Percentiles rank a stretch among this genome's conserved stretches.
These are phyloP conservation scores for Xerocomus potaroensis DNA, from an alignment of 768 basidiomycete genomes.

Conservation along the genomic window DNA sequence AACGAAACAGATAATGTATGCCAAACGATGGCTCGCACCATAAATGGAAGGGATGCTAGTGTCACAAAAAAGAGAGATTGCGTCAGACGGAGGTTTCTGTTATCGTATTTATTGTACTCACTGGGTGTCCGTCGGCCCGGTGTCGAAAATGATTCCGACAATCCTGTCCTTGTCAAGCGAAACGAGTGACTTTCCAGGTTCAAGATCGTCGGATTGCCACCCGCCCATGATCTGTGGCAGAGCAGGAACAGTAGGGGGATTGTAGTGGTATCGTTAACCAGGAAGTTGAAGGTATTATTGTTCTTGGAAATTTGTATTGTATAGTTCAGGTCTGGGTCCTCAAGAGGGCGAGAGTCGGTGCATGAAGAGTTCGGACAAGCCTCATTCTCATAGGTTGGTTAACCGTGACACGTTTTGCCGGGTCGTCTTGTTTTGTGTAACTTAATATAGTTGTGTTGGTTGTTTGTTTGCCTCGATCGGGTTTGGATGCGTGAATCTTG, in stretches of 20 bases:
- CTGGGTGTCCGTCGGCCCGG: constrained; percentile 1
- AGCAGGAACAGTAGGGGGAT: constrained; percentile 12
- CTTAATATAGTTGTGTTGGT: constrained; percentile 8
- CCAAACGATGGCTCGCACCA: constrained; percentile 9
- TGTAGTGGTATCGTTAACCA: constrained; percentile 14
- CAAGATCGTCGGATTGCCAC: background rate
- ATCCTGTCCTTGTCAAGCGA: constrained; percentile 10
- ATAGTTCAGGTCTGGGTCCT: constrained; percentile 14
- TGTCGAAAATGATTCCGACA: constrained; percentile 20
- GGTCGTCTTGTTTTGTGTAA: background rate
- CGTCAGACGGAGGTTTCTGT: background rate
- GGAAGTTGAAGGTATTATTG: constrained; percentile 8
- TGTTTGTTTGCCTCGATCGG: constrained; percentile 23
- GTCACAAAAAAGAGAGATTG: background rate
- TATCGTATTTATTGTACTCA: constrained; percentile 34
- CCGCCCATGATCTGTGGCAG: constrained; percentile 22
- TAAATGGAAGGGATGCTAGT: constrained; percentile 15
- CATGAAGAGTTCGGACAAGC: background rate
- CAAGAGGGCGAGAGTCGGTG: background rate
- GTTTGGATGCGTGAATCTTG: constrained; percentile 18
- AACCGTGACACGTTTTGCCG: no score
- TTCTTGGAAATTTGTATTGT: constrained; percentile 13
- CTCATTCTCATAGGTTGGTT: background rate
- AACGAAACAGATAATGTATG: background rate
- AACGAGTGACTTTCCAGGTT: background rate